Evolutionary conservation across 257 asterid genomes (phyloP).

Genomic region (Thymus mandschuricus): DNA sequence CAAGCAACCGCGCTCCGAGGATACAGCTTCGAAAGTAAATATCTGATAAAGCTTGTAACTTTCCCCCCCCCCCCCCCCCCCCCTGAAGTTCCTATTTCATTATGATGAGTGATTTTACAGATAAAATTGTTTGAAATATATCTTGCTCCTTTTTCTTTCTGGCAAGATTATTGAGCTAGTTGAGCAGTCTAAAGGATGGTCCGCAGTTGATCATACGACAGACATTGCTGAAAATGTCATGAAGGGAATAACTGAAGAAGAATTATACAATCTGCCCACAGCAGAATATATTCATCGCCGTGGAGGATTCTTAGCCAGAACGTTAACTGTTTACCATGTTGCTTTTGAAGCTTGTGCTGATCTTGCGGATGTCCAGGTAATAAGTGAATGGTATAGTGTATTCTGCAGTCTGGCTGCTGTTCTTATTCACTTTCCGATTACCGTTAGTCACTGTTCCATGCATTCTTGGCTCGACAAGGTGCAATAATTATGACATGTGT

Average conservation of each 20-base stretch:
- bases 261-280: conserved; percentile 84
- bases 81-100: conserved; percentile 21
- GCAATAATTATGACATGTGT: neutral
- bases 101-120: conserved; percentile 19
- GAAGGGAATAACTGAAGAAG: conserved; percentile 90
- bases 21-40: conserved; percentile 74
- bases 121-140: conserved; percentile 28
- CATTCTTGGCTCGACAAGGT: conserved; percentile 19
- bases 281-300: conserved; percentile 81
- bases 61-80: neutral
- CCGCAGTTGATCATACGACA: conserved; percentile 77
- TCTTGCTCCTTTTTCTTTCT: conserved; percentile 33
- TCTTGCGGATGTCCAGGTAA: conserved; percentile 74
- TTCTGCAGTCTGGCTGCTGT: neutral
- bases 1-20: conserved; percentile 56
- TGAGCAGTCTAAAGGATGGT: conserved; percentile 99
- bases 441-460: neutral
- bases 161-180: conserved; percentile 91
- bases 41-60: conserved; percentile 3
- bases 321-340: conserved; percentile 80
- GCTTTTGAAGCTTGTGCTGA: conserved; percentile 90
- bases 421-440: neutral
- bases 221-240: conserved; percentile 72
- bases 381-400: conserved; percentile 11
- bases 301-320: conserved; percentile 64